Conservation (phyloP, 2,329 filamentous ascomycete species). For the Lachnum nothofagi region DNA sequence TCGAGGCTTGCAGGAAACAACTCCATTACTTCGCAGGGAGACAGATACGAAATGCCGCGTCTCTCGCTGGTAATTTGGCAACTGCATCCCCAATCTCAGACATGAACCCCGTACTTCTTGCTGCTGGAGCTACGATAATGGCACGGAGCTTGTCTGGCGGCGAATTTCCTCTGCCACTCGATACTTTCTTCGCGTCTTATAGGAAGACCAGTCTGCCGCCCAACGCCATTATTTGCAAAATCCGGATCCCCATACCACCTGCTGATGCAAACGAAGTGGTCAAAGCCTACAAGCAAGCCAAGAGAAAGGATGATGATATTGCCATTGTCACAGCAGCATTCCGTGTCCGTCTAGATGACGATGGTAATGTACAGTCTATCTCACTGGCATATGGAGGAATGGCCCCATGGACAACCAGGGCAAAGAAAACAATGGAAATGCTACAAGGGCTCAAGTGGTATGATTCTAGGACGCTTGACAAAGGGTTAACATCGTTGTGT, state of each 20-base stretch:
- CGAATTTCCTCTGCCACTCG: conserved; percentile 61
- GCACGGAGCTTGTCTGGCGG: conserved; percentile 51
- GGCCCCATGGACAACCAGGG: conserved; percentile 79
- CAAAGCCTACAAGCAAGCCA: conserved; percentile 88
- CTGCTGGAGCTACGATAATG: conserved; percentile 71
- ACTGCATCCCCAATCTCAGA: conserved; percentile 95
- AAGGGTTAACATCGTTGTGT: conserved; percentile 76
- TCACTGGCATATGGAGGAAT: conserved; percentile 89
- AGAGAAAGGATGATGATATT: conserved; percentile 95
- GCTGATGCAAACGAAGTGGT: conserved; percentile 70
- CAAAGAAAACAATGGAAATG: conserved; percentile 67
- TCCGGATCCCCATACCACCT: conserved; percentile 70
- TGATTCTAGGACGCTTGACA: conserved; percentile 75
- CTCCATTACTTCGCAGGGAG: conserved; percentile 88
- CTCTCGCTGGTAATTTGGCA: conserved; percentile 84
- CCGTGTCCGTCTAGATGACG: conserved; percentile 63
- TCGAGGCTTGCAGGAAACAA: conserved; percentile 77
- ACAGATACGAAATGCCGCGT: conserved; percentile 92
- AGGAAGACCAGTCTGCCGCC: conserved; percentile 73
- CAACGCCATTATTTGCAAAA: conserved; percentile 75
- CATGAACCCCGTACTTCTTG: conserved; percentile 85
- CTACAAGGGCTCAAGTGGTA: conserved; percentile 72
- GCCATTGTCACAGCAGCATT: conserved; percentile 89
- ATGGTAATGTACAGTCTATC: conserved; percentile 63
- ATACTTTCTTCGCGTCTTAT: conserved; percentile 84